These are phyloP conservation scores for Aphanomyces euteiches DNA, from an alignment of 352 stramenopile species.

Conservation along the genomic window DNA sequence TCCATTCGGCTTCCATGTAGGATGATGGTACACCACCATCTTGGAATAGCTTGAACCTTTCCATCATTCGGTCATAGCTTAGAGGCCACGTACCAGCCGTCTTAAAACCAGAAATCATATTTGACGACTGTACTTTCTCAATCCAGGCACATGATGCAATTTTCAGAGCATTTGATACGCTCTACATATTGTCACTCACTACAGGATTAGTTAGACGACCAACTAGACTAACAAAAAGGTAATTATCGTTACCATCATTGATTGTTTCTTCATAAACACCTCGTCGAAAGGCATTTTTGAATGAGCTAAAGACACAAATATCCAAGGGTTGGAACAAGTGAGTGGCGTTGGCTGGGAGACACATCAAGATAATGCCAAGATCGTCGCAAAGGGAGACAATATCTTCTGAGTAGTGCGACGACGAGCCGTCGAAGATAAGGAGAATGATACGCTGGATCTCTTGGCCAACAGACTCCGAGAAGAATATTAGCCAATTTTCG, in stretches of 20 bases:
- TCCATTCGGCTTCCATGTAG: background rate
- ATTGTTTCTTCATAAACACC: background rate
- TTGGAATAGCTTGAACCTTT: background rate
- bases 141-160: constrained; percentile 3
- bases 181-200: background rate
- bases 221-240: no score
- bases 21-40: background rate
- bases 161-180: background rate
- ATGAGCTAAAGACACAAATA: constrained; percentile 8
- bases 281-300: constrained; percentile 1
- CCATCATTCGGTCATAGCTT: background rate
- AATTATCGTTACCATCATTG: background rate
- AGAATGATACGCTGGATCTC: background rate
- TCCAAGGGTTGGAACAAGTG: constrained; percentile 19
- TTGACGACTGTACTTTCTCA: background rate
- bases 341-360: constrained; percentile 5
- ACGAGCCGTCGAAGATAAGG: constrained; percentile 4
- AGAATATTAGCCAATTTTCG: background rate
- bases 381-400: background rate
- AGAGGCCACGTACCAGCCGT: background rate
- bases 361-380: constrained; percentile 13
- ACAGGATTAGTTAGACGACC: background rate
- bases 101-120: background rate
- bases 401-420: constrained; percentile 6
- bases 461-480: constrained; percentile 12